These are phyloP conservation scores for Melampsora abietis-canadensis DNA, from an alignment of 1,284 basidiomycete species.

Conservation along the genomic window DNA sequence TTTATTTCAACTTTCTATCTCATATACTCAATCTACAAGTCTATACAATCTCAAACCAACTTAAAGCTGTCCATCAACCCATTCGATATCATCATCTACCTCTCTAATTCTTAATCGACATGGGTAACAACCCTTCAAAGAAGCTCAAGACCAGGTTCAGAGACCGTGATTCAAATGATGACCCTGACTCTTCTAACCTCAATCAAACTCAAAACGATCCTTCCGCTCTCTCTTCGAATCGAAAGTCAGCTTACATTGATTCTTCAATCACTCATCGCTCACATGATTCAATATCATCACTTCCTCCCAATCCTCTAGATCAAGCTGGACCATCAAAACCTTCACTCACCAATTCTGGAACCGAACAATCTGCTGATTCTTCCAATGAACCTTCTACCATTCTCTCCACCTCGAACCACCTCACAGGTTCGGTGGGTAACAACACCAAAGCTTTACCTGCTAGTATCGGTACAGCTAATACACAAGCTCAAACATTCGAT, in stretches of 20 bases:
- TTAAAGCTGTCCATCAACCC: background rate
- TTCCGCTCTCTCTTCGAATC: background rate
- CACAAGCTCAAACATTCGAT: constrained; percentile 63
- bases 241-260: background rate
- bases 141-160: constrained; percentile 20
- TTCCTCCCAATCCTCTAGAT: background rate
- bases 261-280: background rate
- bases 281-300: constrained; percentile 4
- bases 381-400: constrained; percentile 3
- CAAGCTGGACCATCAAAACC: constrained; percentile 1
- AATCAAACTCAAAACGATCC: background rate
- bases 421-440: background rate
- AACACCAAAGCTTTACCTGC: constrained; percentile 8
- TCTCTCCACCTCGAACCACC: constrained; percentile 1
- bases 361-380: background rate
- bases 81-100: background rate
- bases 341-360: background rate
- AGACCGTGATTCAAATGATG: constrained; percentile 14
- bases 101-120: background rate
- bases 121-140: constrained; percentile 38
- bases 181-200: background rate
- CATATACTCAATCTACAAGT: background rate
- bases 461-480: constrained; percentile 12
- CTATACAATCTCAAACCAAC: background rate
- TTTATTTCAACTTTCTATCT: background rate